Evolutionary conservation across 164 flowering plant species (phyloP).

Genomic region (Buxus sempervirens): DNA sequence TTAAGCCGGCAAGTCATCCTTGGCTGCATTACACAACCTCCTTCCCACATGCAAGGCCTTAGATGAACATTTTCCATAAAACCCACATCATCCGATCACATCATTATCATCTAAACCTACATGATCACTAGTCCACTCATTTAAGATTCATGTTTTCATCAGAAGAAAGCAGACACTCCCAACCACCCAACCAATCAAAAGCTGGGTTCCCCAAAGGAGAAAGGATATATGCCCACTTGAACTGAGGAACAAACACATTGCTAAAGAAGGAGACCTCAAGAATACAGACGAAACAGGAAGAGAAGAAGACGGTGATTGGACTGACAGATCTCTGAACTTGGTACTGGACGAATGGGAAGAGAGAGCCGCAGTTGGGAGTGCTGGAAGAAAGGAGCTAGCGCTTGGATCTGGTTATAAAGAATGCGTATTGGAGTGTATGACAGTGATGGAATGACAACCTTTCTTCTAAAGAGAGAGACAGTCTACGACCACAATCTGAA

Average conservation of each 20-base stretch:
- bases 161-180: background rate
- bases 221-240: background rate
- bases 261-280: conserved; percentile 4
- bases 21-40: conserved; percentile 52
- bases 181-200: conserved; percentile 14
- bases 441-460: background rate
- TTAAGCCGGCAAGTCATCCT: conserved; percentile 68
- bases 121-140: background rate
- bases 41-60: conserved; percentile 43
- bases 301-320: conserved; percentile 18
- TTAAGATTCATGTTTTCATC: background rate
- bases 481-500: background rate
- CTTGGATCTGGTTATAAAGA: conserved; percentile 12
- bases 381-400: background rate
- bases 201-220: background rate
- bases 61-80: conserved; percentile 29
- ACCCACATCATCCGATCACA: background rate
- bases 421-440: background rate
- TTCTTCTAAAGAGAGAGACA: background rate
- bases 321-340: conserved; percentile 8
- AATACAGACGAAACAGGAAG: background rate
- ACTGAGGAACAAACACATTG: background rate
- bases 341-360: conserved; percentile 18
- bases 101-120: too few species aligned
- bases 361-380: background rate